Conservation (phyloP, 1,284 basidiomycete species). For the Ganoderma resinaceum region DNA sequence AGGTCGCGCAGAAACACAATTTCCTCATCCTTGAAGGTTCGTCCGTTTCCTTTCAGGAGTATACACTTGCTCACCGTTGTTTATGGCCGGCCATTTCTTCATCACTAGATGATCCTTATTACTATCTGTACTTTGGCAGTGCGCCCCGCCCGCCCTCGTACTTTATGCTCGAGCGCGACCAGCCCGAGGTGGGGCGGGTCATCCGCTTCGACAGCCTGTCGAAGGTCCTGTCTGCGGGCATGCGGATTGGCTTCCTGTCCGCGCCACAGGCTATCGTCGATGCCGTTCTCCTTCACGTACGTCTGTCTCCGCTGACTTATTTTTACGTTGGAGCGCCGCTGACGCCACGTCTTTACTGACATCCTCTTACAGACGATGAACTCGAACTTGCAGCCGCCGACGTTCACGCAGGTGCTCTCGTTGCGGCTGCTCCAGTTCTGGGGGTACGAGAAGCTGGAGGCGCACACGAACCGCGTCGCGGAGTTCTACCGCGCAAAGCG, state of each 20-base stretch:
- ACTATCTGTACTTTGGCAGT: constrained; percentile 74
- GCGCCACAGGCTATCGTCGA: constrained; percentile 80
- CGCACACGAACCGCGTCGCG: constrained; percentile 77
- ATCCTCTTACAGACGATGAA: constrained; percentile 28
- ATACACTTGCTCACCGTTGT: not conserved
- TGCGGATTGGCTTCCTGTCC: constrained; percentile 83
- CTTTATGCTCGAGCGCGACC: constrained; percentile 75
- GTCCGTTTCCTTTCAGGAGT: constrained; percentile 20
- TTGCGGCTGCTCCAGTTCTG: constrained; percentile 77
- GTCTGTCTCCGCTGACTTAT: constrained; percentile 33
- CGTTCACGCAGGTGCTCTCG: constrained; percentile 81
- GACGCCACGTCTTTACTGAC: not conserved
- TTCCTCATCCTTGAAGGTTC: constrained; percentile 87
- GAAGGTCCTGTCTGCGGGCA: constrained; percentile 86
- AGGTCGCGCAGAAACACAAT: constrained; percentile 77
- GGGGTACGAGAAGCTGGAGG: constrained; percentile 80
- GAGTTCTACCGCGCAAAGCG: constrained; percentile 83
- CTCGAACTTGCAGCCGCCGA: constrained; percentile 79
- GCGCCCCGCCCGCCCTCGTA: constrained; percentile 75
- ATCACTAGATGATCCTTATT: constrained; percentile 78
- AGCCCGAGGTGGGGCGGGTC: constrained; percentile 75
- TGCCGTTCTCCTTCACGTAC: constrained; percentile 77
- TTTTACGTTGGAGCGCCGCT: not conserved
- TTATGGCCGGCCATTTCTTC: not conserved
- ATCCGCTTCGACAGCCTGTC: constrained; percentile 89